A percentile compares a stretch with the other conserved stretches of the same genome.
Conservation (phyloP, 352 stramenopile species). For the Globisporangium splendens region DNA sequence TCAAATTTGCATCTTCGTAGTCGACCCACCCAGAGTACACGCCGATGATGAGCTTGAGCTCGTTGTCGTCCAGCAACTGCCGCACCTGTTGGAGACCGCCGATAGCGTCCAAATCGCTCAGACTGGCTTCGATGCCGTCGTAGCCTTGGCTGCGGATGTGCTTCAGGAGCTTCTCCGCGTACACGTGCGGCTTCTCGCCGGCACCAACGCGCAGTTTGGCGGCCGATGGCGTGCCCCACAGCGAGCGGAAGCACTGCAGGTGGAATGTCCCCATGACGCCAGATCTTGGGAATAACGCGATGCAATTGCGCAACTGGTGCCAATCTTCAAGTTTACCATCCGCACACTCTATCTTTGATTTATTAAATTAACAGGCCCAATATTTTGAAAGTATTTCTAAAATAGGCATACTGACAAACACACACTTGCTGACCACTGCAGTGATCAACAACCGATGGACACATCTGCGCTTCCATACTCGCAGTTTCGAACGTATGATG, state of each 20-base stretch:
- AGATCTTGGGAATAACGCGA: not conserved
- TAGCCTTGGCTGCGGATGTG: conserved; percentile 49
- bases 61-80: conserved; percentile 38
- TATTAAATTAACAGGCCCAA: too few species aligned
- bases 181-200: conserved; percentile 14
- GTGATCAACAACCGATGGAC: too few species aligned
- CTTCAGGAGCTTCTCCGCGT: conserved; percentile 29
- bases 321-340: too few species aligned
- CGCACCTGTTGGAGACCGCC: conserved; percentile 34
- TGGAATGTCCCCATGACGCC: conserved; percentile 11
- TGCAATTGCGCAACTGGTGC: too few species aligned
- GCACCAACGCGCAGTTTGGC: conserved; percentile 22
- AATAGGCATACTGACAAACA: too few species aligned
- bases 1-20: conserved; percentile 53
- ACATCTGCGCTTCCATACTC: too few species aligned
- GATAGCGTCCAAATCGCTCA: conserved; percentile 52
- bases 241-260: conserved; percentile 51
- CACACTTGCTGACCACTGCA: too few species aligned
- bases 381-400: too few species aligned
- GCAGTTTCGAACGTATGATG: too few species aligned
- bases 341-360: too few species aligned
- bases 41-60: conserved; percentile 58
- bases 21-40: conserved; percentile 73
- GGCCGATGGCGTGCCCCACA: conserved; percentile 47
- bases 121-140: conserved; percentile 67